phyloP scores from a whole-genome alignment of 345 rosid species.

The Acer campestre region DNA sequence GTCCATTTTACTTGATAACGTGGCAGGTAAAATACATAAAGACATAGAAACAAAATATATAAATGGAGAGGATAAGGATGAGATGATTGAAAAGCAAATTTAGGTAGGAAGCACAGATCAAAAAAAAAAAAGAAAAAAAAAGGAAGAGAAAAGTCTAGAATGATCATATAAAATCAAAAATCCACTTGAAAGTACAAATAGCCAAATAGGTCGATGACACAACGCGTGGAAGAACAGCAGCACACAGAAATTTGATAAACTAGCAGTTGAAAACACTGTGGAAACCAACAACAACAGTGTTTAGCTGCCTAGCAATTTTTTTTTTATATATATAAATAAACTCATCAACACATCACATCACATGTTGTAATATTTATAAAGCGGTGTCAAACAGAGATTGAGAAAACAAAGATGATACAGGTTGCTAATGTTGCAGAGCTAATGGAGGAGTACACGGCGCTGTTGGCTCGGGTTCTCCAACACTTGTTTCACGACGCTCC shows the following conservation, averaged over 20 bases:
- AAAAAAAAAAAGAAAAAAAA: too few species aligned
- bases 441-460: conserved; percentile 83
- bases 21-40: neutral
- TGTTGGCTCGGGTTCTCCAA: conserved; percentile 67
- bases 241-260: too few species aligned
- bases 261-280: neutral
- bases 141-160: neutral
- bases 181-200: too few species aligned
- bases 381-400: neutral
- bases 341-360: too few species aligned
- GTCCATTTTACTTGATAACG: neutral
- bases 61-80: neutral
- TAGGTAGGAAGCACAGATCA: neutral
- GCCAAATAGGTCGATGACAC: too few species aligned
- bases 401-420: conserved; percentile 50
- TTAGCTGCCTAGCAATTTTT: neutral
- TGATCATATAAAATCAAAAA: neutral
- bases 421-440: conserved; percentile 70
- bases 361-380: too few species aligned
- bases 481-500: conserved; percentile 74
- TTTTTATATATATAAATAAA: too few species aligned
- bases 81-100: neutral
- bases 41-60: too few species aligned
- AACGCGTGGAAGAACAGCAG: too few species aligned
- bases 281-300: too few species aligned